A percentile compares a stretch with the other conserved stretches of the same genome.
phyloP scores from a whole-genome alignment of 1,284 basidiomycete species.

The Ustilago xerochloae region DNA sequence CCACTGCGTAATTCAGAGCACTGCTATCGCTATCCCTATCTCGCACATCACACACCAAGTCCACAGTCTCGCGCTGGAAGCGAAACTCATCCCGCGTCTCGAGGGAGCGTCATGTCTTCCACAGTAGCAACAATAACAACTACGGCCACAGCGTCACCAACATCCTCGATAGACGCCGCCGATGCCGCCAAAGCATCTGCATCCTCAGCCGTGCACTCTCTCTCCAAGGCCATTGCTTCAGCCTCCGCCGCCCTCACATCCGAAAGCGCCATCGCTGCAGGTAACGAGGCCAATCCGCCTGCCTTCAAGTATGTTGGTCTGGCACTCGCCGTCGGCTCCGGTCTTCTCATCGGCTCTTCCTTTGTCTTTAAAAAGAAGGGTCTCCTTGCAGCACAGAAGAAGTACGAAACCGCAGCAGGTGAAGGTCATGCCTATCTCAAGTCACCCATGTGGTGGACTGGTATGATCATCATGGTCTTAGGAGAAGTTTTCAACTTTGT shows the following conservation, averaged over 20 bases:
- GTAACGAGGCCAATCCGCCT: conserved; percentile 54
- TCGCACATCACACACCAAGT: too few species aligned
- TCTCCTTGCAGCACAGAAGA: conserved; percentile 66
- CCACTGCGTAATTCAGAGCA: too few species aligned
- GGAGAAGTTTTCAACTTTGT: conserved; percentile 58
- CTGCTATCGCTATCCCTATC: too few species aligned
- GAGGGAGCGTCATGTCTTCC: conserved; percentile 42
- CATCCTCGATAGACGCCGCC: conserved; percentile 23
- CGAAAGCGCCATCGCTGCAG: conserved; percentile 50
- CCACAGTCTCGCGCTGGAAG: too few species aligned
- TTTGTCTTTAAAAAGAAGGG: conserved; percentile 90
- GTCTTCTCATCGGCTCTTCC: conserved; percentile 89
- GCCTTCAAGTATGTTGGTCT: conserved; percentile 74
- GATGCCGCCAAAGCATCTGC: conserved; percentile 50
- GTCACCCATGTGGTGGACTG: conserved; percentile 65
- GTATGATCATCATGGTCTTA: conserved; percentile 65
- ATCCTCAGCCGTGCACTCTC: conserved; percentile 45
- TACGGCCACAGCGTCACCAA: conserved; percentile 17
- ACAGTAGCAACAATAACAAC: conserved; percentile 29
- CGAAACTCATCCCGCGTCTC: neutral
- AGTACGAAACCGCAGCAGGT: conserved; percentile 76
- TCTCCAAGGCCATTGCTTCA: conserved; percentile 55
- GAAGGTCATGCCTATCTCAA: conserved; percentile 91
- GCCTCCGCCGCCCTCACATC: conserved; percentile 56
- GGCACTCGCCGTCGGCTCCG: conserved; percentile 82